phyloP scores from a whole-genome alignment of 192 early-diverging fungal genomes.

The Gryganskiella cystojenkinii region DNA sequence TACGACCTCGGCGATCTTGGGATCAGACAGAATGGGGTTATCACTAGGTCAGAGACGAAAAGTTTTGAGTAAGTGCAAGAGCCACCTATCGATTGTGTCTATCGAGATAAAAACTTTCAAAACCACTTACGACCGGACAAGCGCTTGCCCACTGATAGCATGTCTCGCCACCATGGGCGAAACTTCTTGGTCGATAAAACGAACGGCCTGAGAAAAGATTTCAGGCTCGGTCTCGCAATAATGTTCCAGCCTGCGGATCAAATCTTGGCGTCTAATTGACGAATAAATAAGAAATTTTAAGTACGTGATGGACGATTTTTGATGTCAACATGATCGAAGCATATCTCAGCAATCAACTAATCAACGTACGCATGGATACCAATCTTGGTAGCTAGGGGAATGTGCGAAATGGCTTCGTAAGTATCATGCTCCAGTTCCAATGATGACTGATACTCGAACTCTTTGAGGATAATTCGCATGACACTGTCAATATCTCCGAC shows the following conservation, averaged over 20 bases:
- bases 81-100: too few species aligned
- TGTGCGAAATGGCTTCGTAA: conserved; percentile 66
- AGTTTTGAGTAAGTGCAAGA: too few species aligned
- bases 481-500: conserved; percentile 67
- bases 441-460: conserved; percentile 69
- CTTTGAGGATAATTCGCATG: conserved; percentile 65
- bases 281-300: not conserved
- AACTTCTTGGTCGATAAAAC: conserved; percentile 60
- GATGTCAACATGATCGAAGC: too few species aligned
- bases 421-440: conserved; percentile 63
- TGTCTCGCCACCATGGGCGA: conserved; percentile 61
- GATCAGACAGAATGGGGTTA: conserved; percentile 53
- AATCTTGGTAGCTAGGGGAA: conserved; percentile 67
- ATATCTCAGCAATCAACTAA: not conserved
- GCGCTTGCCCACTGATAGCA: conserved; percentile 66
- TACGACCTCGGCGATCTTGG: conserved; percentile 61
- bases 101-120: too few species aligned
- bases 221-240: conserved; percentile 63
- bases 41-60: conserved; percentile 36
- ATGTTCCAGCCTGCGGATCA: conserved; percentile 65
- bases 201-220: conserved; percentile 55
- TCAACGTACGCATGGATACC: conserved; percentile 62
- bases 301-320: not conserved
- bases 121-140: conserved; percentile 65
- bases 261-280: conserved; percentile 54